phyloP scores from a whole-genome alignment of 2,329 filamentous ascomycete genomes.

The Pseudophaeomoniella oleicola region DNA sequence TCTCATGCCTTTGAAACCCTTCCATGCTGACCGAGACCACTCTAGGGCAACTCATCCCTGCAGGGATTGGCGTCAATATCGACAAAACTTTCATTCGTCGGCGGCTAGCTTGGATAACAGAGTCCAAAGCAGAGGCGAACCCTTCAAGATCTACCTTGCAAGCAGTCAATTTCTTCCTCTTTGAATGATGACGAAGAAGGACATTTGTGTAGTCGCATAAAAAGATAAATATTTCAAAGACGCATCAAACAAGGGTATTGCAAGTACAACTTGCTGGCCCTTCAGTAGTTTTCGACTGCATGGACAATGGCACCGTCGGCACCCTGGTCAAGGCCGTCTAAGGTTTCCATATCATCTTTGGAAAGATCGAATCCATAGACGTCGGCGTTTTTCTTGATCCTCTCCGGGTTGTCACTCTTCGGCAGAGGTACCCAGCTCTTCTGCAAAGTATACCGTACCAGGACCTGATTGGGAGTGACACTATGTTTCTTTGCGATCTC shows the following conservation, averaged over 20 bases:
- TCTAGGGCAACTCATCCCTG: no score
- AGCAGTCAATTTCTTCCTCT: conserved; percentile 80
- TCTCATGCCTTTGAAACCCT: no score
- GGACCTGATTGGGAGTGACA: conserved; percentile 60
- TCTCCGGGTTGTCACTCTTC: conserved; percentile 54
- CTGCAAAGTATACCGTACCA: conserved; percentile 71
- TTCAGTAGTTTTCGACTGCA: conserved; percentile 27
- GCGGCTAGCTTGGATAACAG: conserved; percentile 69
- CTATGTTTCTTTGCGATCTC: conserved; percentile 55
- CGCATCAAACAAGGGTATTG: no score
- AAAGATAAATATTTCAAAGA: background rate
- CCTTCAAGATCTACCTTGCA: conserved; percentile 75
- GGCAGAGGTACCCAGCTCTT: conserved; percentile 60
- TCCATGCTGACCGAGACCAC: no score
- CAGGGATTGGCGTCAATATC: conserved; percentile 23
- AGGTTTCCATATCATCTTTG: conserved; percentile 39
- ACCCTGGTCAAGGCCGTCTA: conserved; percentile 38
- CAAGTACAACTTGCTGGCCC: no score
- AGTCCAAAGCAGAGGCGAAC: conserved; percentile 62
- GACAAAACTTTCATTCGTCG: conserved; percentile 67
- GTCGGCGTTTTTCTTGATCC: conserved; percentile 52
- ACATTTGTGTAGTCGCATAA: background rate
- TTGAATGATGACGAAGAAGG: conserved; percentile 28
- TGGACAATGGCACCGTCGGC: conserved; percentile 31
- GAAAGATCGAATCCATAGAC: conserved; percentile 47